Evolutionary conservation across 1,284 basidiomycete genomes (phyloP).

Genomic region (Pseudozyma tsukubaensis): DNA sequence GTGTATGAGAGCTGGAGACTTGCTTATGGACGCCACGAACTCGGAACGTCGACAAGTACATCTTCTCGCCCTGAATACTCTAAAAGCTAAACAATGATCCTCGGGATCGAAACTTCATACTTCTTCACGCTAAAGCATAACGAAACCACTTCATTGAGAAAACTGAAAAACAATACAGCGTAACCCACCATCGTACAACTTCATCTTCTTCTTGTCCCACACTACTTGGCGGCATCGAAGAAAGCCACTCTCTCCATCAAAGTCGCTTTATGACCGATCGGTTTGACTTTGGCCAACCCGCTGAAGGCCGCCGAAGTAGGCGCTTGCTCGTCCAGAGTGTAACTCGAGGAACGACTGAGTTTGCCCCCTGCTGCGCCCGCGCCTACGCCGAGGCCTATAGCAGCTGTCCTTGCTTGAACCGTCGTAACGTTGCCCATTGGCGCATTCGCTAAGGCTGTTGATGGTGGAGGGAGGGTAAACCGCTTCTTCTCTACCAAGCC

Average conservation of each 20-base stretch:
- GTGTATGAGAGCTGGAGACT: no score
- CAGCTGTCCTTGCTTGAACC: conserved; percentile 7
- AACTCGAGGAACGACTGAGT: conserved; percentile 26
- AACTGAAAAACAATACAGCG: no score
- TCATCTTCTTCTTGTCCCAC: neutral
- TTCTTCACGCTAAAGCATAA: neutral
- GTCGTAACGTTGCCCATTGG: conserved; percentile 5
- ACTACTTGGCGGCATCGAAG: conserved; percentile 47
- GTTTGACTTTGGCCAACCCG: conserved; percentile 19
- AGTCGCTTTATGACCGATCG: conserved; percentile 38
- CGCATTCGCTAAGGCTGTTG: neutral
- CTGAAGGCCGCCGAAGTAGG: conserved; percentile 29
- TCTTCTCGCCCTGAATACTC: no score
- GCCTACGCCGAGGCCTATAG: no score
- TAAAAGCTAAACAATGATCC: no score
- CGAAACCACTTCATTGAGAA: neutral
- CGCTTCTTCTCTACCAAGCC: conserved; percentile 49
- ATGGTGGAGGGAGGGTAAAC: conserved; percentile 29
- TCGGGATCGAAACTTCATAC: neutral
- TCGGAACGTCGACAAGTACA: neutral
- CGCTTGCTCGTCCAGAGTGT: conserved; percentile 8
- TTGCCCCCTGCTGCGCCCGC: neutral
- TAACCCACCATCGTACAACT: neutral
- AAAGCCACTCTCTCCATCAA: conserved; percentile 56
- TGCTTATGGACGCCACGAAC: no score